A percentile compares a stretch with the other conserved stretches of the same genome.
Conservation (phyloP, 495 filamentous ascomycete genomes). For the Daldinia childiae region DNA sequence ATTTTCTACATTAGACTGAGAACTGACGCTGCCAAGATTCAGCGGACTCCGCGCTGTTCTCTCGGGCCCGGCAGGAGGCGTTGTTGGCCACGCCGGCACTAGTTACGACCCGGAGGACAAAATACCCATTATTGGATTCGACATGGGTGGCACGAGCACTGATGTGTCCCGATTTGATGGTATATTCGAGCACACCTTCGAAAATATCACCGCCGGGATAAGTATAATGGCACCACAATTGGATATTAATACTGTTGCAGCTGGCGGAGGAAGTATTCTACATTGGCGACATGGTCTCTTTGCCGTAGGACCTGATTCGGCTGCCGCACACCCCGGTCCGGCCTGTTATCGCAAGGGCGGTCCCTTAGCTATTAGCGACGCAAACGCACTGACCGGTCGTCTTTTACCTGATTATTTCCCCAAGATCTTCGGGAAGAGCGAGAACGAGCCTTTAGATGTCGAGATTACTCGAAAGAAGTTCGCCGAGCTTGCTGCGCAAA, state of each 20-base stretch:
- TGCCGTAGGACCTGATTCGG: constrained; percentile 84
- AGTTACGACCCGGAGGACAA: constrained; percentile 42
- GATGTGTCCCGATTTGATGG: constrained; percentile 55
- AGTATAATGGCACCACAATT: constrained; percentile 83
- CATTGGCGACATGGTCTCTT: constrained; percentile 84
- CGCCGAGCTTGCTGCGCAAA: constrained; percentile 70
- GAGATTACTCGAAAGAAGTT: constrained; percentile 72
- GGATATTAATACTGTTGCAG: constrained; percentile 88
- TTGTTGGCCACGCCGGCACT: constrained; percentile 48
- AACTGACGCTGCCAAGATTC: constrained; percentile 45
- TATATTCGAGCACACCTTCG: constrained; percentile 84
- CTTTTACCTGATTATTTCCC: constrained; percentile 85
- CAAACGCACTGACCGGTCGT: constrained; percentile 79
- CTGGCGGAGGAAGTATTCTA: constrained; percentile 81
- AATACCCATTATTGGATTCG: constrained; percentile 47
- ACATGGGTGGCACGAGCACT: constrained; percentile 50
- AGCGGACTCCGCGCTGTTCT: constrained; percentile 68
- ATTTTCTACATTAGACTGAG: neutral
- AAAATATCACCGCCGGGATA: constrained; percentile 83
- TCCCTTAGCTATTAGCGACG: constrained; percentile 81
- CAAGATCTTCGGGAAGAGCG: constrained; percentile 83
- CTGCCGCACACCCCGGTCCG: constrained; percentile 83
- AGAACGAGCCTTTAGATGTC: constrained; percentile 76
- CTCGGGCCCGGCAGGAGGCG: constrained; percentile 67
- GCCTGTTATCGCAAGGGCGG: constrained; percentile 87